These are phyloP conservation scores for Malassezia equina DNA, from an alignment of 1,284 basidiomycete genomes.

Conservation along the genomic window DNA sequence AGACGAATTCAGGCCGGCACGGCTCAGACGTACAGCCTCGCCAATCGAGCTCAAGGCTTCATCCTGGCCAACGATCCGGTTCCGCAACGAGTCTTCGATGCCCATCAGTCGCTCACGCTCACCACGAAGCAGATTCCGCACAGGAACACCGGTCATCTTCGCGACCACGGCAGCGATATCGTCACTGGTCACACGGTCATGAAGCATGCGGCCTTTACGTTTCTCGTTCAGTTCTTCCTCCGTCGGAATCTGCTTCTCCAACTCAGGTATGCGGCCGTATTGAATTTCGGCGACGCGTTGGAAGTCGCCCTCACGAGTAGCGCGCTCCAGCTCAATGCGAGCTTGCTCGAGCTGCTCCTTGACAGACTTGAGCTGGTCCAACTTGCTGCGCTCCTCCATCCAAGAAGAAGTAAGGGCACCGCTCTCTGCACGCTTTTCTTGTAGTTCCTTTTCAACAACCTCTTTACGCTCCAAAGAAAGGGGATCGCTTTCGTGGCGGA, in stretches of 20 bases:
- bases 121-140: constrained; percentile 74
- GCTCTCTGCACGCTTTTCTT: constrained; percentile 13
- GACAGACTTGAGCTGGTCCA: constrained; percentile 65
- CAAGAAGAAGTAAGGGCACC: constrained; percentile 59
- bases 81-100: constrained; percentile 66
- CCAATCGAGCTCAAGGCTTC: constrained; percentile 68
- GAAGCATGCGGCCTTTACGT: constrained; percentile 54
- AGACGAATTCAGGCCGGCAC: constrained; percentile 75
- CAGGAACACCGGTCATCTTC: constrained; percentile 82
- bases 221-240: constrained; percentile 54
- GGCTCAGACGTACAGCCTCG: constrained; percentile 77
- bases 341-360: constrained; percentile 73
- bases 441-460: constrained; percentile 55
- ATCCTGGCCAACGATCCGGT: constrained; percentile 77
- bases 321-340: constrained; percentile 73
- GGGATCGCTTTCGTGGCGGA: constrained; percentile 76
- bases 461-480: constrained; percentile 64
- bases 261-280: constrained; percentile 71
- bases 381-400: constrained; percentile 65
- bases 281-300: constrained; percentile 67
- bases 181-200: constrained; percentile 74
- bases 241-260: constrained; percentile 64
- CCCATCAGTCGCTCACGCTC: constrained; percentile 82
- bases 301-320: constrained; percentile 72
- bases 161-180: constrained; percentile 75